phyloP scores from a whole-genome alignment of 2,329 filamentous ascomycete species.

The Lachnellula willkommii region DNA sequence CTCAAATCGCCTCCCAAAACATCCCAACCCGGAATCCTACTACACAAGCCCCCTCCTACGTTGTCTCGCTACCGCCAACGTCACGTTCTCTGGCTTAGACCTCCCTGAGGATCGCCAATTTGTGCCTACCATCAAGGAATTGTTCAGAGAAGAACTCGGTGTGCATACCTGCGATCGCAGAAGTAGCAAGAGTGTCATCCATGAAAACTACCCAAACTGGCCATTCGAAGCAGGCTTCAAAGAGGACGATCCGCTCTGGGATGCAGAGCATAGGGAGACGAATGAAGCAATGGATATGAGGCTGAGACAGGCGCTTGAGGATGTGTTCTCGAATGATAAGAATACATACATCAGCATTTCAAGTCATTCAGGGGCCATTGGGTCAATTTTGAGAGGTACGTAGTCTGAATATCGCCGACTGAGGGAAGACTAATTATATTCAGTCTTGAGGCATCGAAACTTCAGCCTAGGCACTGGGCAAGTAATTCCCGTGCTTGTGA shows the following conservation, averaged over 20 bases:
- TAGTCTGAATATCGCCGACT: not conserved
- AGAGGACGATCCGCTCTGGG: conserved; percentile 51
- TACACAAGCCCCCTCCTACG: conserved; percentile 60
- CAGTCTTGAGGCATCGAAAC: conserved; percentile 53
- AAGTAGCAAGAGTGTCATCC: conserved; percentile 49
- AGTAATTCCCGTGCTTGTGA: conserved; percentile 63
- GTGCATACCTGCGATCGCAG: conserved; percentile 66
- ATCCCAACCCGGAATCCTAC: conserved; percentile 57
- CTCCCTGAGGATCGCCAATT: conserved; percentile 50
- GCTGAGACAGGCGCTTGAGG: conserved; percentile 47
- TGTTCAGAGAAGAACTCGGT: conserved; percentile 60
- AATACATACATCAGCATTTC: conserved; percentile 55
- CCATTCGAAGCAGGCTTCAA: conserved; percentile 56
- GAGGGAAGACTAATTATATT: not conserved
- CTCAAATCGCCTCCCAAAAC: conserved; percentile 45
- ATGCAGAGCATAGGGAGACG: conserved; percentile 39
- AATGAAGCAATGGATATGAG: conserved; percentile 44
- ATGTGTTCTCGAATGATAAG: conserved; percentile 49
- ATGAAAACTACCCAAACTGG: conserved; percentile 46
- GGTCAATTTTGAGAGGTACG: conserved; percentile 40
- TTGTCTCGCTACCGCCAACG: conserved; percentile 55
- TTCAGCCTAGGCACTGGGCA: conserved; percentile 63
- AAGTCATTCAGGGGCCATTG: conserved; percentile 55
- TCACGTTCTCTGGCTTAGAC: conserved; percentile 52
- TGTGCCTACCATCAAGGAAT: conserved; percentile 56